Base-by-base conservation (phyloP, 2,329 filamentous ascomycete species). In the Sporothrix phasma region DNA sequence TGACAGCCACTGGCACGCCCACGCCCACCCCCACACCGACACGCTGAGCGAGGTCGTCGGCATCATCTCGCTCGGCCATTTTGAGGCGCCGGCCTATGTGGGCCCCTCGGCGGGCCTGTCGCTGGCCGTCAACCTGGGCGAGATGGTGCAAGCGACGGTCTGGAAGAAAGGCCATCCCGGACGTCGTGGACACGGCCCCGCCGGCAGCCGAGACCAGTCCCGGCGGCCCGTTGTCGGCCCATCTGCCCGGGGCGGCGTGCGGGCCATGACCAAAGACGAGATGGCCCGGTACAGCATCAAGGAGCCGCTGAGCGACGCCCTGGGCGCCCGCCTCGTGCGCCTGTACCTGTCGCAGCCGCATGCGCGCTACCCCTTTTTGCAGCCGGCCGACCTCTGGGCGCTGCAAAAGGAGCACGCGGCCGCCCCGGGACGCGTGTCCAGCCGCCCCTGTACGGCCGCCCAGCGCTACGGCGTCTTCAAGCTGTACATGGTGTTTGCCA, bases 91-190 rank as follows among this genome's bases (percentile, higher is more conserved):
- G 3, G 61, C 64, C 13, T 63, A 61, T 13, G 64, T 63, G 8
- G 65, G 61, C 3, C 47, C 65, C 1, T 64, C 65, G 41, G 54
- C 65, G 15, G 65, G 65, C 2, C 45, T 64, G 49, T 64, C 65
- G 19, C 68, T 82, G 51, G 80, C 80, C 5, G 73, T 78, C 8
- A 79, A 81, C 66, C 72, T 82, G 7, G 78, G 79, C 24, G 78
- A 80, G 60, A 81, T 82, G 78, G 79, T 81, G 8, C 79, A 81
- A 67, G 78, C 79, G 0, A 81, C 79, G 19, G 79, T 81, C 1
- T 81, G 79, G 80, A 80, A 80, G 58, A 81, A n/a, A 81, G 66
- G 77, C 79, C 3, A 54, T 54, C 3, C 49, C 49, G 8, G 49
- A 54, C 37, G 53, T 56, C 2, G 31, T 39, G 3, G 34, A 56